phyloP scores from a whole-genome alignment of 2,329 filamentous ascomycete species.

The Didymella lethalis region DNA sequence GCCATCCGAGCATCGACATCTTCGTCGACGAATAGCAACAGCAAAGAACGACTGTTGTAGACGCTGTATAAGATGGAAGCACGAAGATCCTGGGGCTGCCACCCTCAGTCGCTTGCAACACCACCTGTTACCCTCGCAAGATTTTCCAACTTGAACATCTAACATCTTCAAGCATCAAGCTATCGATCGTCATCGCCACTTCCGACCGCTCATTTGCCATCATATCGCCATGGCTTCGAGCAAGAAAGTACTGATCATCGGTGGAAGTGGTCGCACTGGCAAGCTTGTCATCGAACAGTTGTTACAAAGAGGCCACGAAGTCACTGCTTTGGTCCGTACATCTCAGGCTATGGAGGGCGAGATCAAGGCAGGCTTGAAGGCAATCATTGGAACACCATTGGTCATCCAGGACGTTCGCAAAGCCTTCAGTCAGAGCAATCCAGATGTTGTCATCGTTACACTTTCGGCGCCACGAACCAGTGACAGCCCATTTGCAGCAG shows the following conservation, averaged over 20 bases:
- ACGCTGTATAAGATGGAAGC: background rate
- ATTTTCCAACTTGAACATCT: background rate
- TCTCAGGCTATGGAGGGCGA: constrained; percentile 40
- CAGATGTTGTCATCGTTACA: constrained; percentile 57
- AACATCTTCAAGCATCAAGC: background rate
- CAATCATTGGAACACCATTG: constrained; percentile 52
- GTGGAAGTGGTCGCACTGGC: constrained; percentile 59
- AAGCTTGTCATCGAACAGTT: constrained; percentile 53
- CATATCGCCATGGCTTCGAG: constrained; percentile 7
- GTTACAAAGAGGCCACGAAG: constrained; percentile 51
- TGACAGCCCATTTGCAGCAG: constrained; percentile 59
- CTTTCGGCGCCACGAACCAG: constrained; percentile 58
- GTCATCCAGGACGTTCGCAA: constrained; percentile 49
- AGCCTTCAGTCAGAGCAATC: constrained; percentile 41
- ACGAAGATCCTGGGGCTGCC: background rate
- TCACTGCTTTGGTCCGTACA: constrained; percentile 59
- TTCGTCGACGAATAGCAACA: background rate
- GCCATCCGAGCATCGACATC: constrained; percentile 7
- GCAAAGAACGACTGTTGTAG: background rate
- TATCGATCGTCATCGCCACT: background rate
- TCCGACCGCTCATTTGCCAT: background rate
- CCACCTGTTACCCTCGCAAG: background rate
- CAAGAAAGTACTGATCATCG: constrained; percentile 57
- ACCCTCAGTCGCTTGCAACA: background rate
- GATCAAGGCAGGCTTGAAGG: constrained; percentile 45